Conservation (phyloP, 2,329 filamentous ascomycete genomes). For the Phialophora macrospora region DNA sequence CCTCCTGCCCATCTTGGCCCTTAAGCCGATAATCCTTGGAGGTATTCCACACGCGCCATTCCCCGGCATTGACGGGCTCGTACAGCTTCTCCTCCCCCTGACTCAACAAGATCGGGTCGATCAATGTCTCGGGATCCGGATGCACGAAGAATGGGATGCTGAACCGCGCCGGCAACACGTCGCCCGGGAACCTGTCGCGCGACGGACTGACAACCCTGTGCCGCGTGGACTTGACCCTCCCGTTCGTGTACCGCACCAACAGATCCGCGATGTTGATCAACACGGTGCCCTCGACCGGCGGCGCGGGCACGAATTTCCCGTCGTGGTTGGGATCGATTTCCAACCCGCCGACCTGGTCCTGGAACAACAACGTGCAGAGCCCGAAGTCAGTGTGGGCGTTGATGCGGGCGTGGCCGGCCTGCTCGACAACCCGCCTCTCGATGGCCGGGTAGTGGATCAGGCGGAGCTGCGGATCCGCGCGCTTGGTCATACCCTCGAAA, state of each 20-base stretch:
- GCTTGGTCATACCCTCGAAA: slow-evolving; percentile 60
- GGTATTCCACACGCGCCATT: slow-evolving; percentile 31
- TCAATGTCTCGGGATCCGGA: slow-evolving; percentile 38
- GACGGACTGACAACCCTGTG: slow-evolving; percentile 51
- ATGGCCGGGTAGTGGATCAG: slow-evolving; percentile 46
- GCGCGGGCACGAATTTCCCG: slow-evolving; percentile 36
- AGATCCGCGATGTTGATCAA: slow-evolving; percentile 61
- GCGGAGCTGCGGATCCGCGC: slow-evolving; percentile 49
- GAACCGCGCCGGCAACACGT: slow-evolving; percentile 37
- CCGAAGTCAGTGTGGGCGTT: slow-evolving; percentile 51
- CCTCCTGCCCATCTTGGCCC: slow-evolving; percentile 11
- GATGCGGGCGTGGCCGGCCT: slow-evolving; percentile 28
- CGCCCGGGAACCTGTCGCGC: slow-evolving; percentile 32
- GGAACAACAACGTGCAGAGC: slow-evolving; percentile 55
- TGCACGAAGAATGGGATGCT: slow-evolving; percentile 44
- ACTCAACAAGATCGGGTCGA: slow-evolving; percentile 29
- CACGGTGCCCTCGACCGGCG: slow-evolving; percentile 52
- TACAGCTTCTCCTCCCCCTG: slow-evolving; percentile 29
- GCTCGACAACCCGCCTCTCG: slow-evolving; percentile 37
- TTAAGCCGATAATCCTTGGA: slow-evolving; percentile 27
- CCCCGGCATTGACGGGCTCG: slow-evolving; percentile 31
- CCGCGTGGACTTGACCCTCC: slow-evolving; percentile 58
- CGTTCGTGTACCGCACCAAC: slow-evolving; percentile 58
- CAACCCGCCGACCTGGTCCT: slow-evolving; percentile 54
- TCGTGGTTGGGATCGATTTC: slow-evolving; percentile 46